Conservation (phyloP, 306 rosid species). For the Glycine tomentella region DNA sequence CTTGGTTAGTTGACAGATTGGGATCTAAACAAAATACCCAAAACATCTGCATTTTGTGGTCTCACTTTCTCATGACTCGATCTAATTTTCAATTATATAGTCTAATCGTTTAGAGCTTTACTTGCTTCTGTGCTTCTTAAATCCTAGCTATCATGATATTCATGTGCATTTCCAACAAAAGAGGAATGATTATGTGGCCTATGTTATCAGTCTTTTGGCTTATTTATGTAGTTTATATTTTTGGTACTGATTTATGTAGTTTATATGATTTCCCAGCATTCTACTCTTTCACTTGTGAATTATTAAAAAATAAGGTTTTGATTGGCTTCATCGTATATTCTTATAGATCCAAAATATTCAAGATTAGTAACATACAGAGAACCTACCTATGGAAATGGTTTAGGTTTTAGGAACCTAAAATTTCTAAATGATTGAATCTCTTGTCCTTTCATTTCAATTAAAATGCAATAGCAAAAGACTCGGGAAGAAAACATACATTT, state of each 20-base stretch:
- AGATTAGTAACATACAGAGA: slow-evolving; percentile 1
- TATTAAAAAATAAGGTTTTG: slow-evolving; percentile 15
- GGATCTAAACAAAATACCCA: slow-evolving; percentile 17
- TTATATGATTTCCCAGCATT: background rate
- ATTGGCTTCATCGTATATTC: background rate
- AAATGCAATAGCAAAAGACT: slow-evolving; percentile 34
- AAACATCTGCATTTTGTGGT: slow-evolving; percentile 11
- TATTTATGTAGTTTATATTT: background rate
- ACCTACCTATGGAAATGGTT: slow-evolving; percentile 1
- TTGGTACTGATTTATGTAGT: background rate
- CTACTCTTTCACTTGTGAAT: slow-evolving; percentile 4
- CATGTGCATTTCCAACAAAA: slow-evolving; percentile 7
- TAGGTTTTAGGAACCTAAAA: slow-evolving; percentile 24
- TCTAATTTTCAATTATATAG: background rate
- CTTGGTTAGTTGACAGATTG: slow-evolving; percentile 31
- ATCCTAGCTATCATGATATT: background rate
- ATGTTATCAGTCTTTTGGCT: slow-evolving; percentile 1
- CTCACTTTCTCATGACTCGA: background rate
- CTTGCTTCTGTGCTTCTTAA: slow-evolving; percentile 9
- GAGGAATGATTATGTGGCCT: background rate
- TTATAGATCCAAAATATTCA: background rate
- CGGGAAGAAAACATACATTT: slow-evolving; percentile 68
- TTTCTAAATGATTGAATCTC: slow-evolving; percentile 19
- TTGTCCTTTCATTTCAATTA: slow-evolving; percentile 34
- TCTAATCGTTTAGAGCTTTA: background rate